A percentile compares a stretch with the other conserved stretches of the same genome.
Evolutionary conservation across 371 early-diverging fungal species (phyloP).

Genomic region (Mucor sp.): DNA sequence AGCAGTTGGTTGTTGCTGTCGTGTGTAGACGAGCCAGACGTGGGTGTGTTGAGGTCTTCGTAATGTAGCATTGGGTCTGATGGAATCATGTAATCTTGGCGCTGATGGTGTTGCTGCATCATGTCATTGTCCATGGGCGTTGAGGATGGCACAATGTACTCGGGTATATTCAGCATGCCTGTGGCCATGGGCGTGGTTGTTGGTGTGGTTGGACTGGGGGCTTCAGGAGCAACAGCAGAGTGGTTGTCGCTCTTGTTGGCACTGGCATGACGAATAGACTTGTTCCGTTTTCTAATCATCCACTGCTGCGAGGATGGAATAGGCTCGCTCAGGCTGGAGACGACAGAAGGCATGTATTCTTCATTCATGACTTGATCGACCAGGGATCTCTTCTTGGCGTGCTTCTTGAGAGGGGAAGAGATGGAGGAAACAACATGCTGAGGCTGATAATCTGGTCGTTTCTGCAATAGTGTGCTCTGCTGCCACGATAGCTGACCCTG

Average conservation of each 20-base stretch:
- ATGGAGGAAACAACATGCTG: neutral
- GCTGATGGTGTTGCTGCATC: neutral
- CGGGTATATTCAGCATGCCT: neutral
- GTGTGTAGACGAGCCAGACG: neutral
- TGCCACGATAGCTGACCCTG: neutral
- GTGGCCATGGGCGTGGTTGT: neutral
- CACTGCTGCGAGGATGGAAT: neutral
- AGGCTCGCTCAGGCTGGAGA: constrained; percentile 20
- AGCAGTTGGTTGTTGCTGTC: constrained; percentile 7
- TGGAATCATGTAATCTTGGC: neutral
- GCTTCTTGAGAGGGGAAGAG: constrained; percentile 15
- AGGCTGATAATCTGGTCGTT: neutral
- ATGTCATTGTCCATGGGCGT: neutral
- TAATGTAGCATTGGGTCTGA: neutral
- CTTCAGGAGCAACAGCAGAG: neutral
- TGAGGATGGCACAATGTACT: neutral
- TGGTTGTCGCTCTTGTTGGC: neutral
- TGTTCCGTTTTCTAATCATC: constrained; percentile 9
- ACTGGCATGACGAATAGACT: constrained; percentile 4
- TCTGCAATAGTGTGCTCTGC: neutral
- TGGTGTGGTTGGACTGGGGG: neutral
- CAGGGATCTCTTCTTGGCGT: constrained; percentile 10
- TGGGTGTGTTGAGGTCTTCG: neutral
- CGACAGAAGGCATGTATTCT: constrained; percentile 15
- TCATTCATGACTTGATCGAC: constrained; percentile 6